Conservation (phyloP, 2,329 filamentous ascomycete species). For the Aureobasidium zeae region DNA sequence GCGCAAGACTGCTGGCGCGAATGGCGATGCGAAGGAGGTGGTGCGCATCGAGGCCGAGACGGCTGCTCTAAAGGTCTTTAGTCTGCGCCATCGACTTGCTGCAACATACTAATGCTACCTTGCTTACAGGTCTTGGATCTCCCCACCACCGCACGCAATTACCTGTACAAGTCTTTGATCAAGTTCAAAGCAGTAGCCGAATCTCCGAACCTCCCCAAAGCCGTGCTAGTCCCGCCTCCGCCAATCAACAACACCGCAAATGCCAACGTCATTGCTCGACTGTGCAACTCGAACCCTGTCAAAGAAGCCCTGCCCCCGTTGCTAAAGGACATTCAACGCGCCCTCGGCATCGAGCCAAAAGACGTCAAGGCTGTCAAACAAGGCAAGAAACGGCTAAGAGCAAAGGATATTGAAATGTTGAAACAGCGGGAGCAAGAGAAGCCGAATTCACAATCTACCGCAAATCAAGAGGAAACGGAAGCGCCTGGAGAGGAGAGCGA, state of each 20-base stretch:
- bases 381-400: conserved; percentile 24
- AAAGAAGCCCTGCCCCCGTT: conserved; percentile 44
- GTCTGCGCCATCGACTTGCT: background rate
- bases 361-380: conserved; percentile 15
- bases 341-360: conserved; percentile 27
- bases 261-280: conserved; percentile 49
- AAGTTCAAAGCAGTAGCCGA: conserved; percentile 50
- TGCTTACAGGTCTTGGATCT: conserved; percentile 41
- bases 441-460: background rate
- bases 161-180: conserved; percentile 47
- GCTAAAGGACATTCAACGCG: conserved; percentile 33
- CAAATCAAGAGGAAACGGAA: conserved; percentile 6
- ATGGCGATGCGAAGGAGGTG: conserved; percentile 40
- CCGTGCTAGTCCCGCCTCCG: conserved; percentile 31
- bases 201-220: conserved; percentile 38
- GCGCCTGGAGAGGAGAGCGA: conserved; percentile 4
- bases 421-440: conserved; percentile 4
- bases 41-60: conserved; percentile 56
- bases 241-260: conserved; percentile 37
- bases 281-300: conserved; percentile 52
- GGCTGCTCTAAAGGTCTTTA: conserved; percentile 44
- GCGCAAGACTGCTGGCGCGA: conserved; percentile 44
- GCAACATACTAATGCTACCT: conserved; percentile 10
- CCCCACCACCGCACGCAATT: conserved; percentile 40
- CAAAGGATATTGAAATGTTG: conserved; percentile 20